phyloP scores from a whole-genome alignment of 768 basidiomycete species.

The Naematelia encephala region DNA sequence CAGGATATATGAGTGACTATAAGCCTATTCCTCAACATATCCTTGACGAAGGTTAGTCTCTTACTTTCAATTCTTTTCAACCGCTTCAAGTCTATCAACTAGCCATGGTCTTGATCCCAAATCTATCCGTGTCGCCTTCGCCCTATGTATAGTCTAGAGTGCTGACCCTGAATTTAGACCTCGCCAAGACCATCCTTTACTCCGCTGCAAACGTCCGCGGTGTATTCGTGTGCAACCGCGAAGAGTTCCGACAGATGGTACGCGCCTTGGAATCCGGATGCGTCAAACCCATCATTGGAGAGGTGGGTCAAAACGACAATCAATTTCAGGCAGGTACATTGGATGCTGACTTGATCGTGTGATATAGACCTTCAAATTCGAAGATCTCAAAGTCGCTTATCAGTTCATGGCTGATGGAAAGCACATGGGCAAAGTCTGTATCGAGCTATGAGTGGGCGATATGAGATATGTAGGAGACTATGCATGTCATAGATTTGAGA shows the following conservation, averaged over 20 bases:
- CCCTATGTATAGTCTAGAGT: neutral
- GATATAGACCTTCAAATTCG: constrained; percentile 55
- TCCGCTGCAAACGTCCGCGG: constrained; percentile 52
- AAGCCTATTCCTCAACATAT: constrained; percentile 26
- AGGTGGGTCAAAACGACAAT: constrained; percentile 44
- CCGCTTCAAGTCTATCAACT: neutral
- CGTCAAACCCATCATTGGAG: constrained; percentile 59
- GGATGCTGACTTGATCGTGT: neutral
- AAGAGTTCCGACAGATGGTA: constrained; percentile 63
- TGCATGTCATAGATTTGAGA: neutral
- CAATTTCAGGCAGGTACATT: neutral
- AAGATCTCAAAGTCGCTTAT: constrained; percentile 59
- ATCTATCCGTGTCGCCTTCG: neutral
- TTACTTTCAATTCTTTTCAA: neutral
- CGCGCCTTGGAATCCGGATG: constrained; percentile 55
- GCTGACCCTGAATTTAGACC: constrained; percentile 28
- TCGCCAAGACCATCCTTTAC: constrained; percentile 50
- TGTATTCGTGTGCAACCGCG: constrained; percentile 49
- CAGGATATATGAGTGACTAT: constrained; percentile 39
- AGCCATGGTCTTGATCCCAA: neutral
- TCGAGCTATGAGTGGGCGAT: constrained; percentile 17
- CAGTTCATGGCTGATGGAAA: constrained; percentile 58
- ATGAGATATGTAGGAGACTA: neutral
- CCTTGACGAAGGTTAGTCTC: constrained; percentile 33
- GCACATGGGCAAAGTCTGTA: constrained; percentile 60